These are phyloP conservation scores for Raffaelea ambrosiae DNA, from an alignment of 2,329 filamentous ascomycete genomes.

Conservation along the genomic window DNA sequence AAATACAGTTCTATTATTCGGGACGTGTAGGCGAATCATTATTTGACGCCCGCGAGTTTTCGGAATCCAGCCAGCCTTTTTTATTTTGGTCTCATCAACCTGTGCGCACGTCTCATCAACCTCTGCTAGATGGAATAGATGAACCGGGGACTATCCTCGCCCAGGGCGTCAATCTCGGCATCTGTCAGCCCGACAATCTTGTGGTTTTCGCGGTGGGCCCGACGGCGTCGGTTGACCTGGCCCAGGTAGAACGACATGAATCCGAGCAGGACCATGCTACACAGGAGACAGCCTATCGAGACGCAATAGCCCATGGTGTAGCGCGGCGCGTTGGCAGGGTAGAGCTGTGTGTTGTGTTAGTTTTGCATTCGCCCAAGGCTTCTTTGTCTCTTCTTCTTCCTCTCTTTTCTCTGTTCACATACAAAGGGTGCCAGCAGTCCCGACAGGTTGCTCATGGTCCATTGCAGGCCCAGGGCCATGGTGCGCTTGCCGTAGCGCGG, in stretches of 20 bases:
- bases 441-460: constrained; percentile 10
- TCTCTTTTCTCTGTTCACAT: too few relatives aligned
- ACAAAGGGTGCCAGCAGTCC: constrained; percentile 6
- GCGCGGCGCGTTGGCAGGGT: not conserved
- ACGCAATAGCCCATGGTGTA: not conserved
- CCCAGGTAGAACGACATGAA: not conserved
- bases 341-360: not conserved
- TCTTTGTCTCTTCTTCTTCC: too few relatives aligned
- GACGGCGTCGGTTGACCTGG: not conserved
- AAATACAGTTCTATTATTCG: too few relatives aligned
- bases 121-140: not conserved
- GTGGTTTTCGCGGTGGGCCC: not conserved
- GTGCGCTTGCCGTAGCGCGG: constrained; percentile 68
- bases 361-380: too few relatives aligned
- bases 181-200: not conserved
- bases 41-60: too few relatives aligned
- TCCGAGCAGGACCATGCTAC: not conserved
- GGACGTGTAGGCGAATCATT: too few relatives aligned
- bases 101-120: too few relatives aligned
- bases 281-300: not conserved
- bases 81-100: too few relatives aligned
- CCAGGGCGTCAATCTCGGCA: not conserved
- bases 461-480: constrained; percentile 9
- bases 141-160: not conserved
- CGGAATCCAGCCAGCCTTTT: too few relatives aligned